phyloP scores from a whole-genome alignment of 2,329 filamentous ascomycete genomes.

The Thielaviopsis musarum region DNA sequence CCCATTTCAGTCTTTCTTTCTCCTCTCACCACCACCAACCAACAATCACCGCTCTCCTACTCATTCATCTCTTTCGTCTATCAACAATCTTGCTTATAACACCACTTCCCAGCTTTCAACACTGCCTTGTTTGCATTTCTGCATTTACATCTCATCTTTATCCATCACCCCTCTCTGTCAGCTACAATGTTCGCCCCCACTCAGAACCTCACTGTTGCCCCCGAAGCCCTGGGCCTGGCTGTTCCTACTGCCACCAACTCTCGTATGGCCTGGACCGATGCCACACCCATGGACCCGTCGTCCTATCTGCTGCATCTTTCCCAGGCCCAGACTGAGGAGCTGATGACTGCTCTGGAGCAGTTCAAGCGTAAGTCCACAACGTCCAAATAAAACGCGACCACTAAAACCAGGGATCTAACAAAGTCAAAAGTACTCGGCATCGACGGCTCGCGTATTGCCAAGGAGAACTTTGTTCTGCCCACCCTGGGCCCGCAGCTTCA shows the following conservation, averaged over 20 bases:
- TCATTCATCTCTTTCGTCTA: neutral
- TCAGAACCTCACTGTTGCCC: neutral
- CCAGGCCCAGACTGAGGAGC: neutral
- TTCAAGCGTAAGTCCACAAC: neutral
- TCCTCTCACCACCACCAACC: neutral
- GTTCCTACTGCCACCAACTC: neutral
- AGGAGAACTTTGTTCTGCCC: slow-evolving; percentile 26
- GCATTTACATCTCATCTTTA: neutral
- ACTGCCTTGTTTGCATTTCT: neutral
- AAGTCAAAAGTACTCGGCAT: slow-evolving; percentile 18
- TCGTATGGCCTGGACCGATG: neutral
- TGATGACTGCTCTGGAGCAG: neutral
- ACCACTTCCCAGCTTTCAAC: neutral
- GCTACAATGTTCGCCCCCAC: neutral
- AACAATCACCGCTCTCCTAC: neutral
- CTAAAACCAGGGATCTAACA: no score
- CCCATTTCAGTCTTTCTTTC: neutral
- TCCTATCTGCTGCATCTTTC: neutral
- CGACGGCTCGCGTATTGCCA: slow-evolving; percentile 22
- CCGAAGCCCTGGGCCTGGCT: neutral
- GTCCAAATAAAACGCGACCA: no score
- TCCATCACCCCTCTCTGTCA: neutral
- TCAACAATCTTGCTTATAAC: no score
- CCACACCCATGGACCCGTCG: neutral
- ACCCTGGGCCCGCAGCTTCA: slow-evolving; percentile 20